A percentile compares a stretch with the other conserved stretches of the same genome.
Conservation (phyloP, 2,329 filamentous ascomycete genomes). For the Scedosporium minutisporum region DNA sequence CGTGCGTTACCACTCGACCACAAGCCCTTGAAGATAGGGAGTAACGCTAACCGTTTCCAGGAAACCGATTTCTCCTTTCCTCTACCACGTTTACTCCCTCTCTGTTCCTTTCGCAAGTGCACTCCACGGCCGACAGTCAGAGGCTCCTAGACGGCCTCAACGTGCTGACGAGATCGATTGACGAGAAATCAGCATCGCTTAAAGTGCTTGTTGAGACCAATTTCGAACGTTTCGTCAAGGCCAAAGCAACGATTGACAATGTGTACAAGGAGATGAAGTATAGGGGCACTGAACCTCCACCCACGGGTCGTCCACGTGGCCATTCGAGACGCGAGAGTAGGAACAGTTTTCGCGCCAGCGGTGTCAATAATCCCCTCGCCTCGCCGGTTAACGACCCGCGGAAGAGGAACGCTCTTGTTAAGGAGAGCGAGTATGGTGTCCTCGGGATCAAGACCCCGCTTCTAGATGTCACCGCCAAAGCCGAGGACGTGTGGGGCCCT, state of each 20-base stretch:
- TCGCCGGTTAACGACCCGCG: slow-evolving; percentile 41
- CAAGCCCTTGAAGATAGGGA: background rate
- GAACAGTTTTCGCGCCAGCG: slow-evolving; percentile 48
- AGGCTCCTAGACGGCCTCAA: slow-evolving; percentile 74
- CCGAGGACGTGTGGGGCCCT: slow-evolving; percentile 95
- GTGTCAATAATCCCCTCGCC: slow-evolving; percentile 27
- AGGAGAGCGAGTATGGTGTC: slow-evolving; percentile 87
- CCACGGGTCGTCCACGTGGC: slow-evolving; percentile 28
- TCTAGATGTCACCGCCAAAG: slow-evolving; percentile 83
- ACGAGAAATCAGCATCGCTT: slow-evolving; percentile 92
- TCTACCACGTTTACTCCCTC: slow-evolving; percentile 92
- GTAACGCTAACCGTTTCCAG: slow-evolving; percentile 25
- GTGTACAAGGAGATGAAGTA: slow-evolving; percentile 98
- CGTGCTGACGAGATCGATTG: slow-evolving; percentile 80
- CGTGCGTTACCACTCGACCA: slow-evolving; percentile 38
- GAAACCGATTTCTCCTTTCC: slow-evolving; percentile 88
- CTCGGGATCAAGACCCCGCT: slow-evolving; percentile 81
- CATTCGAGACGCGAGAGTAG: slow-evolving; percentile 62
- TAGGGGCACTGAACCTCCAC: slow-evolving; percentile 44
- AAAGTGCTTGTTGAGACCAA: slow-evolving; percentile 96
- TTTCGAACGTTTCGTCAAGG: slow-evolving; percentile 94
- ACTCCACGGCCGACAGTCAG: slow-evolving; percentile 75
- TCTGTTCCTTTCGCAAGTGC: slow-evolving; percentile 85
- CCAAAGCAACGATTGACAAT: slow-evolving; percentile 96
- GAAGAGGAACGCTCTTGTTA: slow-evolving; percentile 82